phyloP scores from a whole-genome alignment of 306 rosid species.

The Fragaria iinumae region DNA sequence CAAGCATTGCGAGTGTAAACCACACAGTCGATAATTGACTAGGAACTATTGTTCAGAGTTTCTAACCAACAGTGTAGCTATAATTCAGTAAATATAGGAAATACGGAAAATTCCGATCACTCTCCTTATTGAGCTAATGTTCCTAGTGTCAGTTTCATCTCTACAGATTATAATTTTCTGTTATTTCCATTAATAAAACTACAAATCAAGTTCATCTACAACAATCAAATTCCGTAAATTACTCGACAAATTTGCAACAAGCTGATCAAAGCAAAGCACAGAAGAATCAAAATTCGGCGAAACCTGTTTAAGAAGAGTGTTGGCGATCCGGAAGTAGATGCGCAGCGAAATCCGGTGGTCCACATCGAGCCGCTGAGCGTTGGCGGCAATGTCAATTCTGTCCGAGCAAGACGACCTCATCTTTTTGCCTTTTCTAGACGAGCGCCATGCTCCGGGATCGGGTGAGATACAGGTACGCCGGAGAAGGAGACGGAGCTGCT shows the following conservation, averaged over 20 bases:
- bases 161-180: not conserved
- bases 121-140: too few species aligned
- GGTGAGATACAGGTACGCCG: not conserved
- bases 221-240: not conserved
- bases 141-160: too few species aligned
- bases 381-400: constrained; percentile 62
- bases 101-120: too few species aligned
- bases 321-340: constrained; percentile 77
- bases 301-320: constrained; percentile 87
- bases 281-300: not conserved
- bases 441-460: constrained; percentile 24
- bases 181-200: not conserved
- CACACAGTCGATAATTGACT: not conserved
- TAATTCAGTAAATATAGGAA: not conserved
- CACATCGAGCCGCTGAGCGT: constrained; percentile 66
- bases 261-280: too few species aligned
- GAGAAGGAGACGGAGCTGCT: not conserved
- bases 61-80: not conserved
- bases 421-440: constrained; percentile 15
- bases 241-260: not conserved
- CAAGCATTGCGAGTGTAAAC: not conserved
- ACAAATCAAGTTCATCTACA: not conserved
- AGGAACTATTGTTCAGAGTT: not conserved
- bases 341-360: constrained; percentile 80
- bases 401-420: constrained; percentile 63